Evolutionary conservation across 1,139 yeast species (phyloP), one percentile per base, ranked within the genome.

Genomic region (Scheffersomyces titani): DNA sequence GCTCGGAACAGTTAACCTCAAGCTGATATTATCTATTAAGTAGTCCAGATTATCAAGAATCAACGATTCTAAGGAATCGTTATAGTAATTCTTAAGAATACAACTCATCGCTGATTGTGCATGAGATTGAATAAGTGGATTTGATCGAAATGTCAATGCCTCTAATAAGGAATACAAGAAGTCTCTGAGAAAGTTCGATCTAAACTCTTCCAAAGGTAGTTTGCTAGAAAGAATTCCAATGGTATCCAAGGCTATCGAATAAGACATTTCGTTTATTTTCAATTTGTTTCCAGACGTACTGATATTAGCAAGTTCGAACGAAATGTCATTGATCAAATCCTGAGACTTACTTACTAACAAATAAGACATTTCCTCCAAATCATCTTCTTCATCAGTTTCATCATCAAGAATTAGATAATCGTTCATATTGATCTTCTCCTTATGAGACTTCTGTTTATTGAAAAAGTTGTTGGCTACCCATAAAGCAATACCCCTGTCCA

Each of bases 1-100:
- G 21, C 84, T 80, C 9, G 92, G 85, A 3, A 89, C 83, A 30
- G 90, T 84, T 54, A 94, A 74, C 61, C 83, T 84, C 49, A 86
- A 72, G 6, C 97, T 88, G 19, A 92, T 74, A 0, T 92, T 75
- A 70, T 94, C 98, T 13, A 92, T 75, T 24, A 94, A 70, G 67
- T 93, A 93, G 66, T 93, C 98, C 63, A 87, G 82, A 67, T 93
- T 93, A 48, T 85, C 86, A 49, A 80, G 66, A 3, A 94, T 77
- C 61, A 93, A 66, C 2, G 70, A 70, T 50, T 77, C 74, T 6
- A 92, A 71, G 0, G 90, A 84, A 0, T 86, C 85, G 53, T 80
- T 71, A 61, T 88, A 89, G 51, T 90, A 79, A 6, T 73, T 73
- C 13, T 76, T 66, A 0, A 96, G 83, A 9, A 93, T 73, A 11